These are phyloP conservation scores for Fonsecaea pedrosoi DNA, from an alignment of 2,329 filamentous ascomycete genomes.

Conservation along the genomic window DNA sequence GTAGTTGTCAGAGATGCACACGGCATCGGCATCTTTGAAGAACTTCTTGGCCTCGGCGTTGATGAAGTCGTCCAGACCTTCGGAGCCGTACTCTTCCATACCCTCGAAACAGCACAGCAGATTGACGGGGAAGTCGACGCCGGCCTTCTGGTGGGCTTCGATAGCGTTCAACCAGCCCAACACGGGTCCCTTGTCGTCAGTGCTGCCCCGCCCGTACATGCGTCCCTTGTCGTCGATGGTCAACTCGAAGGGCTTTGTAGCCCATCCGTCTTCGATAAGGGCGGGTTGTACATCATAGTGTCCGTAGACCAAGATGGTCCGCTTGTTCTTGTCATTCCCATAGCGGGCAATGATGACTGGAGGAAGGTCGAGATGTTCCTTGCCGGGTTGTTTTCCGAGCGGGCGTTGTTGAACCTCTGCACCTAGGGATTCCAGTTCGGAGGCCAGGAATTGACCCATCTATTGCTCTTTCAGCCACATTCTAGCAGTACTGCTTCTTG, in stretches of 20 bases:
- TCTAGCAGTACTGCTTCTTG: neutral
- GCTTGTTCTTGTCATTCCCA: constrained; percentile 88
- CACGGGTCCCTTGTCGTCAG: constrained; percentile 97
- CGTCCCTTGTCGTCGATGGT: constrained; percentile 86
- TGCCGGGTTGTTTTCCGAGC: constrained; percentile 89
- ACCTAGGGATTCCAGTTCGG: constrained; percentile 81
- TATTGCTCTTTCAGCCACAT: constrained; percentile 40
- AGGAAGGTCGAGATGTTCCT: constrained; percentile 87
- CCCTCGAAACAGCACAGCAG: constrained; percentile 99
- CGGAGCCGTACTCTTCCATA: constrained; percentile 98
- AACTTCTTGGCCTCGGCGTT: constrained; percentile 87
- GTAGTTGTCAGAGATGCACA: constrained; percentile 99
- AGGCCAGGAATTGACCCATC: constrained; percentile 91
- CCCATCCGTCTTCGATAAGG: constrained; percentile 91
- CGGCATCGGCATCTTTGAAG: constrained; percentile 93
- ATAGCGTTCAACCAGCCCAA: constrained; percentile 98
- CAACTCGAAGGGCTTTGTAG: constrained; percentile 90
- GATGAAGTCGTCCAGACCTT: constrained; percentile 95
- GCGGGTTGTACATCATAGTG: constrained; percentile 99
- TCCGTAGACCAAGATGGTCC: constrained; percentile 94
- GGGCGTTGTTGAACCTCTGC: constrained; percentile 85
- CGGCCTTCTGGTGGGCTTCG: constrained; percentile 94
- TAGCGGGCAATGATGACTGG: constrained; percentile 92
- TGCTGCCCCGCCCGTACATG: constrained; percentile 95
- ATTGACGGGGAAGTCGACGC: constrained; percentile 94